Evolutionary conservation across 352 stramenopile genomes (phyloP).

Genomic region (Nothophytophthora sp.): DNA sequence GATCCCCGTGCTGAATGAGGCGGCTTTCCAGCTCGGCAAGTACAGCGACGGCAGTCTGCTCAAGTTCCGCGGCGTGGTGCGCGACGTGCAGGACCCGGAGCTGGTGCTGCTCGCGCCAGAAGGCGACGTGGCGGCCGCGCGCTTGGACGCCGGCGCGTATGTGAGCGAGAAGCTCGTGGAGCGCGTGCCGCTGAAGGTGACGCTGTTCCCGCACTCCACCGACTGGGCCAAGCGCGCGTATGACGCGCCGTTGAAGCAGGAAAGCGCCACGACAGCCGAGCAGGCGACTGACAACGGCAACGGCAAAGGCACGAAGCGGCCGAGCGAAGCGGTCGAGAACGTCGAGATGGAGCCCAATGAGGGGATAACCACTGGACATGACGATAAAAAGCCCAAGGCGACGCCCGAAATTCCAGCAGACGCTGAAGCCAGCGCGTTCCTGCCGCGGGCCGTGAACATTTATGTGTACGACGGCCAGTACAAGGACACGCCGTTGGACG

Average conservation of each 20-base stretch:
- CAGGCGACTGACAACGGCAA: too few relatives aligned
- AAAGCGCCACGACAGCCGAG: too few relatives aligned
- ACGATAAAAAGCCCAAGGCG: conserved; percentile 49
- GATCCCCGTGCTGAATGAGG: conserved; percentile 56
- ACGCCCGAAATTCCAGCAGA: background rate
- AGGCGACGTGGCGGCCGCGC: background rate
- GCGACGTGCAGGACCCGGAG: conserved; percentile 75
- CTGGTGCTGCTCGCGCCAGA: conserved; percentile 42
- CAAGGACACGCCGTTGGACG: conserved; percentile 39
- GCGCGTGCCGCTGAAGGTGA: conserved; percentile 61
- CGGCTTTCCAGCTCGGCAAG: conserved; percentile 36
- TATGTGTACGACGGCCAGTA: conserved; percentile 80
- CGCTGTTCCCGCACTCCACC: conserved; percentile 59
- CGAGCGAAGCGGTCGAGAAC: conserved; percentile 31
- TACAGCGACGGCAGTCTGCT: conserved; percentile 63
- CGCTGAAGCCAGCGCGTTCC: conserved; percentile 11
- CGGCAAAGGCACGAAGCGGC: conserved; percentile 52
- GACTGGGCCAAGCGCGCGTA: conserved; percentile 52
- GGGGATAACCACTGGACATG: conserved; percentile 5
- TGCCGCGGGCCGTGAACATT: conserved; percentile 49
- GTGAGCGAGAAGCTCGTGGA: conserved; percentile 42
- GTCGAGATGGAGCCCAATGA: background rate
- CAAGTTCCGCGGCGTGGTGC: conserved; percentile 68
- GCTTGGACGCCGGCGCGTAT: conserved; percentile 1
- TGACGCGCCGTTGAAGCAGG: conserved; percentile 4